These are phyloP conservation scores for Achlya hypogyna DNA, from an alignment of 352 stramenopile genomes.

Conservation along the genomic window DNA sequence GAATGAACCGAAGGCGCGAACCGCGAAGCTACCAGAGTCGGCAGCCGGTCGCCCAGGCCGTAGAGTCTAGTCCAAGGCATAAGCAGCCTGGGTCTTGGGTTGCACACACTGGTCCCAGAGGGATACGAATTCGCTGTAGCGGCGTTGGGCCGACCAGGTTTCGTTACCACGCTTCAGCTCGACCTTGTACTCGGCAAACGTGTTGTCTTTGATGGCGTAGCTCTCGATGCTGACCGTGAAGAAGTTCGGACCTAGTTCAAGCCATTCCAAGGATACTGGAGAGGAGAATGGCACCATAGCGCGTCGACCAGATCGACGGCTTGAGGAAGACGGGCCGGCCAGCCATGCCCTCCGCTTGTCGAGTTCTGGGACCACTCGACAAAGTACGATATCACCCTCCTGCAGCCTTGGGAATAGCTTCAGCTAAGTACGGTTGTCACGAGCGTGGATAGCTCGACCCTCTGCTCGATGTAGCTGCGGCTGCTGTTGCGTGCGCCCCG, in stretches of 20 bases:
- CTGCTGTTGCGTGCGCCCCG: too few species aligned
- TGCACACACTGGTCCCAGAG: constrained; percentile 2
- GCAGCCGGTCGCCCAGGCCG: neutral
- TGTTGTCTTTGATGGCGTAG: constrained; percentile 2
- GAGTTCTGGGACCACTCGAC: too few species aligned
- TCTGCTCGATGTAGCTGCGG: too few species aligned
- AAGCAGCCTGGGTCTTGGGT: neutral
- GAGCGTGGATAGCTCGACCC: too few species aligned
- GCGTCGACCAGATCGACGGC: constrained; percentile 3
- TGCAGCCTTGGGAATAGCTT: too few species aligned
- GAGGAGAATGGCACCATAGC: neutral
- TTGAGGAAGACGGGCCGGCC: constrained; percentile 3
- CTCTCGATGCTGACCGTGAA: constrained; percentile 5
- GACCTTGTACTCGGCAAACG: constrained; percentile 10
- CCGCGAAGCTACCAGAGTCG: constrained; percentile 3
- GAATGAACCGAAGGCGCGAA: neutral
- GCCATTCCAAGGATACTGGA: neutral
- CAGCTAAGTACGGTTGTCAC: too few species aligned
- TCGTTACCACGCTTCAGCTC: constrained; percentile 3
- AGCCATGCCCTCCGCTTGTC: neutral
- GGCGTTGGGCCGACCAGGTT: neutral
- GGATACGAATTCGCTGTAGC: constrained; percentile 7
- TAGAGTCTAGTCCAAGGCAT: neutral
- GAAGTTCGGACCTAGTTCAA: constrained; percentile 2
- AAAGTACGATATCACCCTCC: too few species aligned